Base-by-base conservation (phyloP, 306 rosid genomes). In the Urtica urens region DNA sequence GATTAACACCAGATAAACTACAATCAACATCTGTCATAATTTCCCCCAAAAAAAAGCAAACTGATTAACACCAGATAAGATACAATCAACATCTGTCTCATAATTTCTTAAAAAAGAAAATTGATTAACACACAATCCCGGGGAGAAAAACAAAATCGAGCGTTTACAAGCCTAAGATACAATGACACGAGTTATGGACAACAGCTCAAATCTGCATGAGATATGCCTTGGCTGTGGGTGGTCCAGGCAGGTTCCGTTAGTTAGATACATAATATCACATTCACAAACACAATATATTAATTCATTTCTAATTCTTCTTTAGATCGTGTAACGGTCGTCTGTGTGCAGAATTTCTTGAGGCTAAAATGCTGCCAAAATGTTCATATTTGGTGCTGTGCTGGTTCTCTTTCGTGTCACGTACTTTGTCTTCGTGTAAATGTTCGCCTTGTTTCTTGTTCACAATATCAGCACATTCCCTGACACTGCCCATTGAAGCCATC, bases 251-350 rank as follows among this genome's bases (percentile, higher is more conserved):
- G 29, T 20, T 10, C 1, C 27, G 19, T 50, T 13, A 30, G 1
- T 9, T 17, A 2, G 10, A 4, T 18, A 5, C 0, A 6, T 26
- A 46, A 8, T 25, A 46, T 23, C 20, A 7, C n/a, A 18, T 43
- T 41, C 40, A 19, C 26, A 23, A 17, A 2, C 25, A 26, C 18
- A n/a, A n/a, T n/a, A n/a, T n/a, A n/a, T n/a, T n/a, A n/a, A n/a
- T n/a, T n/a, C n/a, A n/a, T n/a, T 11, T 5, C 46, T 42, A 40
- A 18, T 60, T 48, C 10, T 55, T 52, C 2, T 40, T 52, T 6
- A 69, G 46, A 46, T 51, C 70, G 28, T 41, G 48, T 50, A 63
- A 44, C 12, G 70, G 53, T 12, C 35, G 57, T 35, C 75, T 63
- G 30, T 42, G 46, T 4, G 19, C 29, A 10, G 34, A 28, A 30